Percentiles rank a stretch among this genome's conserved stretches.
phyloP scores from a whole-genome alignment of 768 basidiomycete genomes.

The Leucogyrophana mollusca region DNA sequence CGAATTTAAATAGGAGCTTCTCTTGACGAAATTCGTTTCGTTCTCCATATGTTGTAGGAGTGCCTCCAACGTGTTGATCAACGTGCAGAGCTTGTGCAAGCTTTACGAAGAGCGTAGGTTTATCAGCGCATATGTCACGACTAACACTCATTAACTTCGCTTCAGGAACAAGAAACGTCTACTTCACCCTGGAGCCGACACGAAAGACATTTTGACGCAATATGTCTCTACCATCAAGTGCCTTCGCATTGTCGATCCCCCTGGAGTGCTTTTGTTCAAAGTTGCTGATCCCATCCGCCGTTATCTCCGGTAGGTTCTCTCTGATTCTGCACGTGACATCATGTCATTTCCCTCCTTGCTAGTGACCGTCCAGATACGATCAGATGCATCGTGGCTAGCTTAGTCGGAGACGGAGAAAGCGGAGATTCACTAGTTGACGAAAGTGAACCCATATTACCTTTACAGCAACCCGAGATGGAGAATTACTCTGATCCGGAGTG shows the following conservation, averaged over 20 bases:
- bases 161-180: conserved; percentile 80
- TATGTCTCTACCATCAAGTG: conserved; percentile 94
- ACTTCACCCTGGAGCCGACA: conserved; percentile 94
- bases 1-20: neutral
- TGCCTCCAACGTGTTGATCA: conserved; percentile 82
- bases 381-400: conserved; percentile 85
- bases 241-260: conserved; percentile 87
- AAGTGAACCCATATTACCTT: conserved; percentile 73
- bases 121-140: no score
- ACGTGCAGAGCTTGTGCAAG: conserved; percentile 69
- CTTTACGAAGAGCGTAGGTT: conserved; percentile 76
- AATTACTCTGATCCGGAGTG: conserved; percentile 91
- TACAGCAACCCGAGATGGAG: conserved; percentile 75
- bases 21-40: neutral
- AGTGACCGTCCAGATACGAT: conserved; percentile 93
- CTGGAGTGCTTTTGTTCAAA: conserved; percentile 88
- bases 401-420: conserved; percentile 83
- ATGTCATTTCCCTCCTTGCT: conserved; percentile 2
- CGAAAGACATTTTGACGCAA: conserved; percentile 82
- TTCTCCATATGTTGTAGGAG: no score
- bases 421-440: conserved; percentile 84
- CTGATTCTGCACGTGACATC: neutral
- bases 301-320: conserved; percentile 70
- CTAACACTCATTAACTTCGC: neutral
- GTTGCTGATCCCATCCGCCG: conserved; percentile 90